phyloP scores from a whole-genome alignment of 331 rosid genomes.

The Quercus lobata region DNA sequence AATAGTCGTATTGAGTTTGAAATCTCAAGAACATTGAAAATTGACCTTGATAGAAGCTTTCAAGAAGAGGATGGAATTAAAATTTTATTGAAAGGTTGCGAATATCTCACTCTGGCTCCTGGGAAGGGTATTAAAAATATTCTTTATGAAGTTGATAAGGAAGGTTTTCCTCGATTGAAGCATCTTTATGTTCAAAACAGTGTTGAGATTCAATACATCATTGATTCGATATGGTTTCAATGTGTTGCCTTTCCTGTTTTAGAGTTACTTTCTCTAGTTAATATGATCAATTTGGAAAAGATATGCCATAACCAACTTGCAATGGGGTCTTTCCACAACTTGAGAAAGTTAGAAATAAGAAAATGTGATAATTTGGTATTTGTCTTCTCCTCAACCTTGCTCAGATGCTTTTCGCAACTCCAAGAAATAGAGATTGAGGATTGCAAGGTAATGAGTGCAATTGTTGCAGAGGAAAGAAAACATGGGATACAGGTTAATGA shows the following conservation, averaged over 20 bases:
- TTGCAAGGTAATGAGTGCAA: too few relatives aligned
- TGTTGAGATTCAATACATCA: too few relatives aligned
- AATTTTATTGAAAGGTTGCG: not conserved
- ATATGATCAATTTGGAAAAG: not conserved
- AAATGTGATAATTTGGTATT: not conserved
- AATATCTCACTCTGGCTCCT: too few relatives aligned
- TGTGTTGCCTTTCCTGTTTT: not conserved
- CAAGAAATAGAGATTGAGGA: too few relatives aligned
- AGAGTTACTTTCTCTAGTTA: not conserved
- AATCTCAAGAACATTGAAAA: not conserved
- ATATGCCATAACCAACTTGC: not conserved
- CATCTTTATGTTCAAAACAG: too few relatives aligned
- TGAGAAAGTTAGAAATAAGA: not conserved
- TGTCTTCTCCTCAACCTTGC: not conserved
- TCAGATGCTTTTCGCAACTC: too few relatives aligned
- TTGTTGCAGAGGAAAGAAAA: too few relatives aligned
- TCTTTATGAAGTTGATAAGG: too few relatives aligned
- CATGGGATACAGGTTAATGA: too few relatives aligned
- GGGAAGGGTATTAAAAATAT: too few relatives aligned
- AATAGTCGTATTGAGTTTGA: not conserved
- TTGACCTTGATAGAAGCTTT: not conserved
- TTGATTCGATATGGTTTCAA: not conserved
- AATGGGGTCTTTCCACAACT: not conserved
- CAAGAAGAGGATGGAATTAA: not conserved
- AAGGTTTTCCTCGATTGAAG: too few relatives aligned